Base-by-base conservation (phyloP, 257 asterid species). In the Verbena officinalis region DNA sequence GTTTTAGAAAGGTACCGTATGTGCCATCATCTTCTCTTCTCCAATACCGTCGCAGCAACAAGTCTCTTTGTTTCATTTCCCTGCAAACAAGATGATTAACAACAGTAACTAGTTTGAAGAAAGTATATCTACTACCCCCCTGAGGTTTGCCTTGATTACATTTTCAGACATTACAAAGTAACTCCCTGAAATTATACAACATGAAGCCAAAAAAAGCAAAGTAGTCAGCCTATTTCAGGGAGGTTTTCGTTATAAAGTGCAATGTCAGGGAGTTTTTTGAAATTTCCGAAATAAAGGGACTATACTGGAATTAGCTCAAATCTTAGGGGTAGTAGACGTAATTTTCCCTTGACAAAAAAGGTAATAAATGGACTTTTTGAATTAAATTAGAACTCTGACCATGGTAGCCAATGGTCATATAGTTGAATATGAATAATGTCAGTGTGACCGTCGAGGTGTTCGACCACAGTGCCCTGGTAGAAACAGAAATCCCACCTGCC, bases 21-120 rank as follows among this genome's bases (percentile, higher is more conserved):
- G 95, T 84, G 73, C 97, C 97, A 46, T 93, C 97, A 16, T 87
- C 96, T 81, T 93, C 99, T 78, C 92, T 84, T 77, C 99, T 93
- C 99, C 99, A 93, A 75, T 87, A 90, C 19, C 99, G 86, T 2
- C 95, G 86, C 22, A 93, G 75, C 68, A 93, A 73, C 53, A 93
- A 51, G 75, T 93, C 99, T 62, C 99, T 79, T 68, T 88, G 80
- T 69, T 87, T 93, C 88, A 78, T 78, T 62, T 89, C 82, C 99
- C 99, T 93, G 75, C 40, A 78, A 69, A 27, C 31, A 19, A 33
- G 68, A 49, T n/a, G n/a, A n/a, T n/a, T 49, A 67, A 73, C 34
- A 57, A 71, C 30, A 60, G 44, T 27, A 65, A 59, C 45, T 34
- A 5, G 36, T 72, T 22, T 36, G 8, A n/a, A n/a, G n/a, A n/a